These are phyloP conservation scores for Elsinoe arachidis DNA, from an alignment of 2,329 filamentous ascomycete species.

Conservation along the genomic window DNA sequence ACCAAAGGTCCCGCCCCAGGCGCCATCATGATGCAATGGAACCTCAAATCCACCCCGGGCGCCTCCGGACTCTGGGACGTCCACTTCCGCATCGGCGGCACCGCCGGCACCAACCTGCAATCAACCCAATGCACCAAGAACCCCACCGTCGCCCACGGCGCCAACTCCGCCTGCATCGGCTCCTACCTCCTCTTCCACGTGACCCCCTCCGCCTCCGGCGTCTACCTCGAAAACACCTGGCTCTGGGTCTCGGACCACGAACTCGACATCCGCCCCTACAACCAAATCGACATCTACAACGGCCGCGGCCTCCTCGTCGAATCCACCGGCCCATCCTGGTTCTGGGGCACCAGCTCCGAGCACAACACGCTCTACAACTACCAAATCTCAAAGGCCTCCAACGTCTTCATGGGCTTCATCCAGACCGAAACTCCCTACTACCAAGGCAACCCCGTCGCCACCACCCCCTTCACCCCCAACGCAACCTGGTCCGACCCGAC, in stretches of 20 bases:
- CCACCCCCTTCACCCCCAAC: conserved; percentile 47
- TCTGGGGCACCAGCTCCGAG: conserved; percentile 58
- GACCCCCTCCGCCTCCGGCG: conserved; percentile 45
- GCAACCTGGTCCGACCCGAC: conserved; percentile 35
- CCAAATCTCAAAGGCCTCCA: conserved; percentile 50
- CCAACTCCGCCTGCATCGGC: conserved; percentile 61
- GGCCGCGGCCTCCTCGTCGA: conserved; percentile 76
- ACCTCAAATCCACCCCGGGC: conserved; percentile 62
- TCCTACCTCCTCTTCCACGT: conserved; percentile 57
- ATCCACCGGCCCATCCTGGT: conserved; percentile 66
- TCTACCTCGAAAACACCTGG: conserved; percentile 86
- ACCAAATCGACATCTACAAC: conserved; percentile 81
- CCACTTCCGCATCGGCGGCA: conserved; percentile 88
- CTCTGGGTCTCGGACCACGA: conserved; percentile 90
- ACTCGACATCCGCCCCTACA: conserved; percentile 86
- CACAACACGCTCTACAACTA: conserved; percentile 65
- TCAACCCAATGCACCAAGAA: conserved; percentile 72
- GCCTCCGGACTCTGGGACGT: conserved; percentile 83
- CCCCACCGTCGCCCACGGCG: conserved; percentile 51
- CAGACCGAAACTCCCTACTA: conserved; percentile 67
- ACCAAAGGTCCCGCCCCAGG: conserved; percentile 77
- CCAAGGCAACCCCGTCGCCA: conserved; percentile 55
- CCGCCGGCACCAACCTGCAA: conserved; percentile 76
- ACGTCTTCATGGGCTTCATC: conserved; percentile 55
- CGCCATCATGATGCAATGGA: conserved; percentile 88